phyloP scores from a whole-genome alignment of 2,329 filamentous ascomycete genomes.

The Ophiostoma novo-ulmi region DNA sequence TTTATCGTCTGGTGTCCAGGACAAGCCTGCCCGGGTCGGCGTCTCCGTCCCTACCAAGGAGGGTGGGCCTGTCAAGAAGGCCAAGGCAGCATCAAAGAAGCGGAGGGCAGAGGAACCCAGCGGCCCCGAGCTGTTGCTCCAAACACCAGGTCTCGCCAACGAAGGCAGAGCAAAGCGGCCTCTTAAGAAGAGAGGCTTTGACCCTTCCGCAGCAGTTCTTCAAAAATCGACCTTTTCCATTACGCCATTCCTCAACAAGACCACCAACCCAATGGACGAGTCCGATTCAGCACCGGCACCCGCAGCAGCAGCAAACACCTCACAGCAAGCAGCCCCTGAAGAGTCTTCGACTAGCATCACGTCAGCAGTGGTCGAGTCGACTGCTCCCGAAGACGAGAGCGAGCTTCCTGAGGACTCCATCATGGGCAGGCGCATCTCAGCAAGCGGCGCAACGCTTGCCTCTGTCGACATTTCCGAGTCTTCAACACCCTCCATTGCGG shows the following conservation, averaged over 20 bases:
- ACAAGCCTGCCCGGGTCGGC: constrained; percentile 36
- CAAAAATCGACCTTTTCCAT: constrained; percentile 93
- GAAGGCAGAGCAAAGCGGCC: constrained; percentile 34
- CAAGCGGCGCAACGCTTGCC: constrained; percentile 14
- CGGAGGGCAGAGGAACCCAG: constrained; percentile 43
- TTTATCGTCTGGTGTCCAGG: constrained; percentile 34
- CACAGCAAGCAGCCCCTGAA: constrained; percentile 16
- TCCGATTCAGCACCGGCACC: constrained; percentile 28
- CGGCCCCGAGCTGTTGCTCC: constrained; percentile 46
- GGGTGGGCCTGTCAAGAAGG: constrained; percentile 16
- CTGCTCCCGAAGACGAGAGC: constrained; percentile 26
- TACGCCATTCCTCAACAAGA: constrained; percentile 81
- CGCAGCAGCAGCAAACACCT: constrained; percentile 14
- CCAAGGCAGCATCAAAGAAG: constrained; percentile 39
- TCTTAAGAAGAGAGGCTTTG: constrained; percentile 53
- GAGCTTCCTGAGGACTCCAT: constrained; percentile 26
- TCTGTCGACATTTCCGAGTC: constrained; percentile 17
- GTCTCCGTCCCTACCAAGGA: constrained; percentile 18
- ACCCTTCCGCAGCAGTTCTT: constrained; percentile 62
- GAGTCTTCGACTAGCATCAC: background rate
- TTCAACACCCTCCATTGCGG: constrained; percentile 2
- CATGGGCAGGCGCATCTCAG: constrained; percentile 19
- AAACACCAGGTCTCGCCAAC: constrained; percentile 38
- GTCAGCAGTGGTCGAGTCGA: background rate
- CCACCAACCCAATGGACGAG: constrained; percentile 45